phyloP scores from a whole-genome alignment of 495 filamentous ascomycete species.

The Daldinia grandis region DNA sequence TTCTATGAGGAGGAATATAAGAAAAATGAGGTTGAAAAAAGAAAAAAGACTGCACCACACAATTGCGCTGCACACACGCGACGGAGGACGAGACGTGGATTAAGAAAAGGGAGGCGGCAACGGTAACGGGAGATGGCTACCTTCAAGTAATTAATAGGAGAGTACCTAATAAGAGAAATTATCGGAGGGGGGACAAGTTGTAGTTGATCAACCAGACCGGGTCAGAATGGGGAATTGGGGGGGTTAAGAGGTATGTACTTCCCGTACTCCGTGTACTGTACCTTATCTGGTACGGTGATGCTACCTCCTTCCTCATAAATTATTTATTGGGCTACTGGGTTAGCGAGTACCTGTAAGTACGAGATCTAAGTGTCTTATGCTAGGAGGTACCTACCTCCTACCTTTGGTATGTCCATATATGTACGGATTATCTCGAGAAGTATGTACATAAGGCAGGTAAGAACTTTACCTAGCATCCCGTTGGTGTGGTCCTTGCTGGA shows the following conservation, averaged over 20 bases:
- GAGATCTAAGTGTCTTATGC: neutral
- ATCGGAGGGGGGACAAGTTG: constrained; percentile 45
- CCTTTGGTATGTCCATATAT: neutral
- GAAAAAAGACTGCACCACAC: constrained; percentile 47
- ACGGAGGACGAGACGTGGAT: constrained; percentile 41
- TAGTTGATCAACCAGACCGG: constrained; percentile 45
- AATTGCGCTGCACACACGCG: constrained; percentile 43
- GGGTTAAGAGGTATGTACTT: constrained; percentile 21
- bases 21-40: constrained; percentile 34
- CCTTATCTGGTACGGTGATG: constrained; percentile 12
- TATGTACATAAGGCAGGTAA: neutral
- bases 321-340: neutral
- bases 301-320: constrained; percentile 6
- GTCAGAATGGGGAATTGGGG: constrained; percentile 38
- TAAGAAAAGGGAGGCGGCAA: constrained; percentile 46
- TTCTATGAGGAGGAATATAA: constrained; percentile 34
- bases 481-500: constrained; percentile 27
- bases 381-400: neutral
- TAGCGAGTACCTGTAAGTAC: neutral
- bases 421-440: neutral
- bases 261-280: constrained; percentile 15
- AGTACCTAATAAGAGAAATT: constrained; percentile 47
- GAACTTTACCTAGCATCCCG: constrained; percentile 4
- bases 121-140: constrained; percentile 47
- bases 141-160: constrained; percentile 47